Percentiles rank a stretch among this genome's conserved stretches.
Conservation (phyloP, 2,329 filamentous ascomycete species). For the Talaromyces verruculosus region DNA sequence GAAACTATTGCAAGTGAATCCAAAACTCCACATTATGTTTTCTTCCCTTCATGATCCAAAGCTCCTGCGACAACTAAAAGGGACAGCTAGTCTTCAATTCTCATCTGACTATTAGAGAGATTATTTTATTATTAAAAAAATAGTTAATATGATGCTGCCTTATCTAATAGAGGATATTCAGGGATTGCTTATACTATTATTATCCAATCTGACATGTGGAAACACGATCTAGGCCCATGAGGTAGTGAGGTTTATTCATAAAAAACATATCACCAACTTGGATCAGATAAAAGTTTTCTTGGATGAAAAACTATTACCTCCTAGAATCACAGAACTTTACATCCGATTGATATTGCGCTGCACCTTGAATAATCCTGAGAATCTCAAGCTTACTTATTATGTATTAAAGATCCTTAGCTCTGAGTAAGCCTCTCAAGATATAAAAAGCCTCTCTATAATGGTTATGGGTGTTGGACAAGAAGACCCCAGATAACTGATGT, state of each 20-base stretch:
- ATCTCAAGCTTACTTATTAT: constrained; percentile 22
- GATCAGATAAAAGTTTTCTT: constrained; percentile 12
- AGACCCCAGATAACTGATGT: too few relatives aligned
- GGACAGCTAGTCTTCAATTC: constrained; percentile 16
- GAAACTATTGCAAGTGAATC: constrained; percentile 17
- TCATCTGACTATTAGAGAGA: constrained; percentile 21
- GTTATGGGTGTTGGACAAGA: too few relatives aligned
- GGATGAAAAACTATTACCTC: constrained; percentile 22
- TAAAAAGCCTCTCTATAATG: too few relatives aligned
- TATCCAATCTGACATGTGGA: constrained; percentile 24
- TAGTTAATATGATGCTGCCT: constrained; percentile 19
- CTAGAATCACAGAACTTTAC: constrained; percentile 22
- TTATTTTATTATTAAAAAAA: constrained; percentile 22
- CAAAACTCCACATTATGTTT: constrained; percentile 24
- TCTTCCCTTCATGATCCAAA: constrained; percentile 25
- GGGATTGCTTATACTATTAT: constrained; percentile 22
- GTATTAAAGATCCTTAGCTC: constrained; percentile 27
- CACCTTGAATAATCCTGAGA: constrained; percentile 23
- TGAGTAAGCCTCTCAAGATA: too few relatives aligned
- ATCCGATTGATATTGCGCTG: constrained; percentile 22
- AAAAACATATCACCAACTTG: constrained; percentile 21
- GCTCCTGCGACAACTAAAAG: constrained; percentile 23
- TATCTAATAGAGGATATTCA: constrained; percentile 21
- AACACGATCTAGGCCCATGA: constrained; percentile 26
- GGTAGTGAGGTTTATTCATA: constrained; percentile 24